phyloP scores from a whole-genome alignment of 106 monocot species.

The Acorus calamus region DNA sequence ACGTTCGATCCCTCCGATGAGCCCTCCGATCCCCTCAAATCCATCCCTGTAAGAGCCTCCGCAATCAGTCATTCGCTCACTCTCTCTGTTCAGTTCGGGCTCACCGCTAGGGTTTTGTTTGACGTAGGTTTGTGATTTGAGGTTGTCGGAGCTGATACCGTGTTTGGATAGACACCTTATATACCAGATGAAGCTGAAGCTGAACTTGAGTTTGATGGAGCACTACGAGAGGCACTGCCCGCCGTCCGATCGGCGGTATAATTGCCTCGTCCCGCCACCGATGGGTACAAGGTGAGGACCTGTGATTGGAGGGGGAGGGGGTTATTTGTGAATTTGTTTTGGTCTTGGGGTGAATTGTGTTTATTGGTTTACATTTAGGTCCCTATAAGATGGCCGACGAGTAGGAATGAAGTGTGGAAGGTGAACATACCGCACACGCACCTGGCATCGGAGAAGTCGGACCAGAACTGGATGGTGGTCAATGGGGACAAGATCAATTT shows the following conservation, averaged over 20 bases:
- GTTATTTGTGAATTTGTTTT: no score
- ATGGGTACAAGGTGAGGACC: constrained; percentile 42
- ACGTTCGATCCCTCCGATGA: neutral
- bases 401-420: constrained; percentile 77
- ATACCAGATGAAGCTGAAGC: constrained; percentile 66
- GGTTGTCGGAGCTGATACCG: constrained; percentile 73
- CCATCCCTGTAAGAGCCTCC: constrained; percentile 36
- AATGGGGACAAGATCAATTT: constrained; percentile 78
- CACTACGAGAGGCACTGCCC: constrained; percentile 95
- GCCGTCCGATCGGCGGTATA: constrained; percentile 31
- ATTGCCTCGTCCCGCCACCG: constrained; percentile 82
- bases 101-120: neutral
- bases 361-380: constrained; percentile 18
- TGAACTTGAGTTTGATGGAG: constrained; percentile 60
- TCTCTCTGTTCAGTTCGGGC: neutral
- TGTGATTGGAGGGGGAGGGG: no score
- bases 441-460: constrained; percentile 70
- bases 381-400: constrained; percentile 67
- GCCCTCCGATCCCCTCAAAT: constrained; percentile 16
- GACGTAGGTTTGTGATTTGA: constrained; percentile 53
- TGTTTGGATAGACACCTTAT: constrained; percentile 73
- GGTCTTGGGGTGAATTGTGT: neutral
- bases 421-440: constrained; percentile 70
- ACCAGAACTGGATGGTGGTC: constrained; percentile 88
- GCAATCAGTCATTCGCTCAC: neutral